Evolutionary conservation across 805 yeast genomes (phyloP), one percentile per base, ranked within the genome.

Genomic region (Blastobotrys chiropterorum): DNA sequence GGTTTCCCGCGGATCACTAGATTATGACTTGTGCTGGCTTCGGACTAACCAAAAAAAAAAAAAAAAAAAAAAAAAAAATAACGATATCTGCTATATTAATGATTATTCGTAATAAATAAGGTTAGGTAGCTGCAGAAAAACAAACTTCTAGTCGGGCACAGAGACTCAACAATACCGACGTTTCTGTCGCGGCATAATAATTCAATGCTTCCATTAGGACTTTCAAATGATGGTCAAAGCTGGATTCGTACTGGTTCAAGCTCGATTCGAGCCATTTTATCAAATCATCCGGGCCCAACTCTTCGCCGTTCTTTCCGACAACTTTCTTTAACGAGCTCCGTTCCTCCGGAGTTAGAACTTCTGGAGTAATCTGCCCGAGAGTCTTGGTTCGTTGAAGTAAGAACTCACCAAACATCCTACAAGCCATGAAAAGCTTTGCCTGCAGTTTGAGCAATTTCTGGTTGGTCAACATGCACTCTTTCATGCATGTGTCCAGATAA

Each of bases 381-480:
- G 56, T 49, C 20, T 54, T 56, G 16, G 59, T 58, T 4, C 58
- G 53, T 3, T 48, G 46, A 16, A 50, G 48, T 17, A 66, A 50
- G 44, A 62, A 64, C 38, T 51, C 51, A 3, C 59, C 64, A 49
- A 57, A 68, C 54, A 60, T 56, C 7, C 65, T 59, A 38, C 62
- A 65, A 14, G 60, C 68, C 3, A 64, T 64, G 51, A 75, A 76
- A 15, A 85, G 68, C 31, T 76, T 73, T n/a, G 62, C 50, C 26
- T 56, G 64, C 14, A 74, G 67, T 46, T 73, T 72, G 44, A 84
- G 70, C 48, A 84, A 65, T 46, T 72, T 73, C 16, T 78, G 74
- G 51, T 81, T 79, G 1, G 90, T 83, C 50, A 86, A 71, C 63
- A 86, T 73, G 8, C 89, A 80, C 57, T 83, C 86, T 56, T 80